phyloP scores from a whole-genome alignment of 805 yeast genomes.

The Kluyveromyces nonfermentans region DNA sequence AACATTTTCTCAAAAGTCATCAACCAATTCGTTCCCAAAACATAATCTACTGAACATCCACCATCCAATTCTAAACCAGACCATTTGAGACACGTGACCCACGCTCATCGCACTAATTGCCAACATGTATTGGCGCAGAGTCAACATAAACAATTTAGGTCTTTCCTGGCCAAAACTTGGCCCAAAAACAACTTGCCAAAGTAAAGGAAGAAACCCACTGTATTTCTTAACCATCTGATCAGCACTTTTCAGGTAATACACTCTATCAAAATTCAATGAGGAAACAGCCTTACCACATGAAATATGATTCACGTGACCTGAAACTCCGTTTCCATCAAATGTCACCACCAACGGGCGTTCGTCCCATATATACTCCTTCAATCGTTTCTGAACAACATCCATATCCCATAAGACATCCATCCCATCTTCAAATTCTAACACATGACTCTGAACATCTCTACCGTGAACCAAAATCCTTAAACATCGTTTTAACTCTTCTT shows the following conservation, averaged over 20 bases:
- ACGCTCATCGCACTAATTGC: conserved; percentile 63
- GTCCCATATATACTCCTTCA: conserved; percentile 26
- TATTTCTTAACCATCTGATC: conserved; percentile 16
- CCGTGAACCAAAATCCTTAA: conserved; percentile 14
- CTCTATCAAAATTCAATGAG: conserved; percentile 6
- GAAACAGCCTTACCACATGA: conserved; percentile 47
- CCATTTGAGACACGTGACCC: conserved; percentile 86
- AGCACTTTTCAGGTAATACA: conserved; percentile 11
- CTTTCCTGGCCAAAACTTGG: conserved; percentile 15
- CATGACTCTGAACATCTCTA: conserved; percentile 12
- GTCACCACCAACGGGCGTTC: conserved; percentile 40
- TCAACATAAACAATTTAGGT: conserved; percentile 32
- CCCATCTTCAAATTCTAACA: conserved; percentile 50
- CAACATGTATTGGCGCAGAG: conserved; percentile 24
- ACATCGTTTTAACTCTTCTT: conserved; percentile 41
- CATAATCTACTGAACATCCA: conserved; percentile 65
- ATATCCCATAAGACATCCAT: conserved; percentile 59
- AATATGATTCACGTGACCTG: conserved; percentile 80
- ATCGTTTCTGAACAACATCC: conserved; percentile 31
- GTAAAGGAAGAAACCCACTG: conserved; percentile 15
- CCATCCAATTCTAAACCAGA: conserved; percentile 93
- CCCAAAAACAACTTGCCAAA: conserved; percentile 5
- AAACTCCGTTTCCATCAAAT: conserved; percentile 76
- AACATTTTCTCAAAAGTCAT: background rate
- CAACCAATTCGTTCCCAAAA: conserved; percentile 55